phyloP scores from a whole-genome alignment of 345 rosid species.

The Brassica juncea region DNA sequence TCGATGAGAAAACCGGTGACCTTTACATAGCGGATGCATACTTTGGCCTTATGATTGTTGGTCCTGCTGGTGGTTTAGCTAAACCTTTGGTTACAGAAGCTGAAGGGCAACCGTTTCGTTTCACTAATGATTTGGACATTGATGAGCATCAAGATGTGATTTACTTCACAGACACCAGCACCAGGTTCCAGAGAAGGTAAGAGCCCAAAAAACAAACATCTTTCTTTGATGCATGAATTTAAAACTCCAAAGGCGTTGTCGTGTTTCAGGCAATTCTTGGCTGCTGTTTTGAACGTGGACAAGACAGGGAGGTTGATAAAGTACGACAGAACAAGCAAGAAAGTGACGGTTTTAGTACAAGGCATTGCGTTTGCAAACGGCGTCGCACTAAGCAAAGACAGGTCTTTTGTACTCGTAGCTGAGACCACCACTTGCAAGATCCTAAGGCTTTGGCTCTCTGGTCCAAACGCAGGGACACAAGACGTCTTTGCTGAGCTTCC shows the following conservation, averaged over 20 bases:
- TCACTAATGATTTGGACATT: constrained; percentile 76
- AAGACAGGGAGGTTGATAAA: constrained; percentile 67
- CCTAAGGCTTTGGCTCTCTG: constrained; percentile 53
- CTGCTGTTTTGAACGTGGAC: constrained; percentile 51
- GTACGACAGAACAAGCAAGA: constrained; percentile 56
- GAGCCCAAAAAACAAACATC: background rate
- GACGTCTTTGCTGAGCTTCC: constrained; percentile 60
- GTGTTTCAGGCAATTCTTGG: constrained; percentile 42
- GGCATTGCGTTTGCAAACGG: constrained; percentile 77
- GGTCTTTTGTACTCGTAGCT: constrained; percentile 54
- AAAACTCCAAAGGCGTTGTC: background rate
- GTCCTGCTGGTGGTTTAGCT: constrained; percentile 70
- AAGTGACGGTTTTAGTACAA: constrained; percentile 50
- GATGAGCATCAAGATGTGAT: constrained; percentile 57
- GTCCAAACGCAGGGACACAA: constrained; percentile 43
- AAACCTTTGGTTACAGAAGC: constrained; percentile 52
- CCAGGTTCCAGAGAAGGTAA: constrained; percentile 57
- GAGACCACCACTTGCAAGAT: constrained; percentile 52
- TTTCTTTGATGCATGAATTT: background rate
- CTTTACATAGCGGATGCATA: constrained; percentile 84
- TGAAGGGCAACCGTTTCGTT: constrained; percentile 56
- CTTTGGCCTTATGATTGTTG: constrained; percentile 63
- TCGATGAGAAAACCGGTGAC: constrained; percentile 62
- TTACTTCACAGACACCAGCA: constrained; percentile 75
- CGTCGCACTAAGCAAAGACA: constrained; percentile 66